Percentiles rank a stretch among this genome's conserved stretches.
Conservation (phyloP, 2,329 filamentous ascomycete genomes). For the Botrytis paeoniae region DNA sequence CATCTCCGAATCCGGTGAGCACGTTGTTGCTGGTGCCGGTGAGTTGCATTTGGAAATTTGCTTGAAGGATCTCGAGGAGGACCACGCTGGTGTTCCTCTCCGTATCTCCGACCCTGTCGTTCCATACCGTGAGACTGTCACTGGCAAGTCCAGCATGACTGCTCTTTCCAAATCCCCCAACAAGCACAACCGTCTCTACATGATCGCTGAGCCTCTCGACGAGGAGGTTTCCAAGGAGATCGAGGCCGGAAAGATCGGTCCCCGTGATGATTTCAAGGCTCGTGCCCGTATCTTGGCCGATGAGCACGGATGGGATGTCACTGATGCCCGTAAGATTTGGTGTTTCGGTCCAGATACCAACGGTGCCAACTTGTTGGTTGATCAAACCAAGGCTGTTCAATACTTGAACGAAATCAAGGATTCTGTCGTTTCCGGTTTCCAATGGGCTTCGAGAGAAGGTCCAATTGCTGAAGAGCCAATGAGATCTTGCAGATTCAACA, state of each 20-base stretch:
- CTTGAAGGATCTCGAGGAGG: conserved; percentile 99
- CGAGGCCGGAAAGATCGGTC: conserved; percentile 84
- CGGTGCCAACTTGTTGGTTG: conserved; percentile 96
- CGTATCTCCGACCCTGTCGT: conserved; percentile 98
- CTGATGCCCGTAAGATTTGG: conserved; percentile 99
- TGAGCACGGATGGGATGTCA: conserved; percentile 98
- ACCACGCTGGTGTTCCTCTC: conserved; percentile 98
- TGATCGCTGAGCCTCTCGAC: conserved; percentile 82
- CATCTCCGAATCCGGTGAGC: conserved; percentile 92
- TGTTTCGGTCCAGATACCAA: conserved; percentile 98
- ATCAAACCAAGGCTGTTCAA: conserved; percentile 99
- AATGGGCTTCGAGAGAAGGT: conserved; percentile 98
- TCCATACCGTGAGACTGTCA: conserved; percentile 96
- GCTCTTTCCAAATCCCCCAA: conserved; percentile 99
- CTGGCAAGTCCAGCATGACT: conserved; percentile 81
- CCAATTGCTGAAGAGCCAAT: conserved; percentile 97
- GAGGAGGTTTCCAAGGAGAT: conserved; percentile 92
- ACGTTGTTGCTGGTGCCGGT: conserved; percentile 98
- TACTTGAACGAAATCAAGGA: conserved; percentile 99
- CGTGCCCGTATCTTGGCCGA: conserved; percentile 95
- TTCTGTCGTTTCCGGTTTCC: conserved; percentile 98
- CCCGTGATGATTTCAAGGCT: conserved; percentile 98
- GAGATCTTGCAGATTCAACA: conserved; percentile 96
- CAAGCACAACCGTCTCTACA: conserved; percentile 99
- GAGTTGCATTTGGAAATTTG: conserved; percentile 99